Percentiles rank a stretch among this genome's conserved stretches.
phyloP scores from a whole-genome alignment of 1,139 yeast species.

The Blastobotrys aristatus region DNA sequence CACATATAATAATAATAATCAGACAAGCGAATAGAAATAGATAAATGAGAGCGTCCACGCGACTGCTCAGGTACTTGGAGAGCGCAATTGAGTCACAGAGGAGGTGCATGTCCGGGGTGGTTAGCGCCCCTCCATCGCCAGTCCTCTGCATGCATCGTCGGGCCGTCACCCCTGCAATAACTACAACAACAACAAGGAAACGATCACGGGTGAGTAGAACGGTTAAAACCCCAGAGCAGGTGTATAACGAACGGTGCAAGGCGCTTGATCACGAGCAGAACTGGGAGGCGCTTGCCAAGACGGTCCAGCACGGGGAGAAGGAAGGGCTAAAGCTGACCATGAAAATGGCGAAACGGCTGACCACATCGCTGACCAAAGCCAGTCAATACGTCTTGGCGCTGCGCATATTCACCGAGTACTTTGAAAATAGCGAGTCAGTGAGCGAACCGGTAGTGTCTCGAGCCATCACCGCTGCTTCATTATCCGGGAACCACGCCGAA shows the following conservation, averaged over 20 bases:
- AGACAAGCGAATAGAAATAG: no score
- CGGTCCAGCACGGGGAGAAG: slow-evolving; percentile 12
- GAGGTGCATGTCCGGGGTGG: background rate
- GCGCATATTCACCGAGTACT: slow-evolving; percentile 17
- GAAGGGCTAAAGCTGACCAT: slow-evolving; percentile 5
- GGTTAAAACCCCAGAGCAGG: background rate
- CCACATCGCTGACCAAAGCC: slow-evolving; percentile 12
- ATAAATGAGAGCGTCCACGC: no score
- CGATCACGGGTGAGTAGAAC: background rate
- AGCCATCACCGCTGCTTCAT: slow-evolving; percentile 23
- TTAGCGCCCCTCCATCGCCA: background rate
- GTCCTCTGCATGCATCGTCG: background rate
- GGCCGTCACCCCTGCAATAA: background rate
- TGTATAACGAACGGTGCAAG: background rate
- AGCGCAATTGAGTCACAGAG: slow-evolving; percentile 11
- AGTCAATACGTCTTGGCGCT: slow-evolving; percentile 17
- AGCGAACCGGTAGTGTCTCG: slow-evolving; percentile 15
- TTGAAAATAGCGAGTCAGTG: slow-evolving; percentile 15
- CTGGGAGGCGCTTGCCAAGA: slow-evolving; percentile 14
- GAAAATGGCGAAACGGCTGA: slow-evolving; percentile 10
- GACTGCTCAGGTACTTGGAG: slow-evolving; percentile 19
- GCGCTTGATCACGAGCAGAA: slow-evolving; percentile 5
- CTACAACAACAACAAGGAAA: background rate
- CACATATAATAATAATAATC: no score
- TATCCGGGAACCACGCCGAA: slow-evolving; percentile 14